Percentiles rank a stretch among this genome's conserved stretches.
These are phyloP conservation scores for Ilex aquifolium DNA, from an alignment of 257 asterid genomes.

Conservation along the genomic window DNA sequence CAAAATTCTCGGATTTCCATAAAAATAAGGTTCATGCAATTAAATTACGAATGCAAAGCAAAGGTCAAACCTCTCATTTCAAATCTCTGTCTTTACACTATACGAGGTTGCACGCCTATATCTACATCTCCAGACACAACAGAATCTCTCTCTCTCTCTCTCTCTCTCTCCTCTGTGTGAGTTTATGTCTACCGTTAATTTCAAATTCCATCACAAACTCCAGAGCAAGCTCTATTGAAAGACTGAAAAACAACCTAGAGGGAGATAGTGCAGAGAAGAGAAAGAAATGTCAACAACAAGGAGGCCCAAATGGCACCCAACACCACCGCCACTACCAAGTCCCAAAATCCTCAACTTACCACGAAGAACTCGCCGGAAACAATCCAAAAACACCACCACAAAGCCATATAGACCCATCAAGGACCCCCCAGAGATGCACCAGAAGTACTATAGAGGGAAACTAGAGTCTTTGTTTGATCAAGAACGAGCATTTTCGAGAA, in stretches of 20 bases:
- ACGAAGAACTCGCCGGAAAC: conserved; percentile 57
- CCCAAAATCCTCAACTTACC: conserved; percentile 78
- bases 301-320: conserved; percentile 58
- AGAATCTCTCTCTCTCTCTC: background rate
- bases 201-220: conserved; percentile 21
- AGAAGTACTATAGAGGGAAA: conserved; percentile 21
- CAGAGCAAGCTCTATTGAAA: background rate
- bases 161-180: background rate
- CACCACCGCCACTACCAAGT: conserved; percentile 70
- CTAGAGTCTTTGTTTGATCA: conserved; percentile 44
- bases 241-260: background rate
- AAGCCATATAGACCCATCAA: conserved; percentile 8
- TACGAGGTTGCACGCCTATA: conserved; percentile 11
- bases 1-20: conserved; percentile 13
- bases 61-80: background rate
- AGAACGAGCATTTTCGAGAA: conserved; percentile 31
- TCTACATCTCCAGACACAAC: background rate
- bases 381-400: conserved; percentile 15
- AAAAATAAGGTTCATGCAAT: conserved; percentile 4
- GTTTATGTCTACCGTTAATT: conserved; percentile 25
- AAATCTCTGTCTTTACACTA: conserved; percentile 8
- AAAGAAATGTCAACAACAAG: conserved; percentile 25
- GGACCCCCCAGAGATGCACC: background rate
- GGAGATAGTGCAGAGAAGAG: conserved; percentile 3
- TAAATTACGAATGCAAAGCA: conserved; percentile 3